These are phyloP conservation scores for Emergomyces pasteurianus DNA, from an alignment of 2,329 filamentous ascomycete genomes.

Conservation along the genomic window DNA sequence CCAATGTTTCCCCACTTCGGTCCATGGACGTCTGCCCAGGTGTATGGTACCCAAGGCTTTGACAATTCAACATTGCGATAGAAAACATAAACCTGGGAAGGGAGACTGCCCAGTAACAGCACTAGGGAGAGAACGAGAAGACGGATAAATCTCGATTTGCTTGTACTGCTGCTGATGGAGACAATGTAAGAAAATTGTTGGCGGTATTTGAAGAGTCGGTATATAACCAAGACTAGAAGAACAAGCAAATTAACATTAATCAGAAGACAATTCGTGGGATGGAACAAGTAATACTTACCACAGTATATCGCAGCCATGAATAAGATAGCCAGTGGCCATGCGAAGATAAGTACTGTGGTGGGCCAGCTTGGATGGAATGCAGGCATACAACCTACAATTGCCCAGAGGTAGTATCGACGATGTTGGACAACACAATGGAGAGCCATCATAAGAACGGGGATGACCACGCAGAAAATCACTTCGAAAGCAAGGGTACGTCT, in stretches of 20 bases:
- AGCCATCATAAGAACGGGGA: slow-evolving; percentile 44
- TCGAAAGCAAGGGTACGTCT: slow-evolving; percentile 40
- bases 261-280: background rate
- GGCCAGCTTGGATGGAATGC: slow-evolving; percentile 47
- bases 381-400: slow-evolving; percentile 48
- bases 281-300: slow-evolving; percentile 31
- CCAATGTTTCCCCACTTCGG: slow-evolving; percentile 38
- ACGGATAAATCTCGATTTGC: slow-evolving; percentile 49
- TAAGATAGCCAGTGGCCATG: slow-evolving; percentile 46
- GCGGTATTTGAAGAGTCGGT: slow-evolving; percentile 50
- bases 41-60: slow-evolving; percentile 33
- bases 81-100: slow-evolving; percentile 42
- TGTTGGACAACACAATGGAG: slow-evolving; percentile 50
- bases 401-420: slow-evolving; percentile 45
- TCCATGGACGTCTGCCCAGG: slow-evolving; percentile 44
- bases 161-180: slow-evolving; percentile 40
- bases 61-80: slow-evolving; percentile 28
- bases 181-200: slow-evolving; percentile 46
- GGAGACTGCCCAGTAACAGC: slow-evolving; percentile 45
- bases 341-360: slow-evolving; percentile 40
- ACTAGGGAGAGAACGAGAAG: slow-evolving; percentile 38
- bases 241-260: slow-evolving; percentile 8
- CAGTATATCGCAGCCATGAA: slow-evolving; percentile 45
- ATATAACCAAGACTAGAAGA: slow-evolving; percentile 43
- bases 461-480: slow-evolving; percentile 41